These are phyloP conservation scores for Protomyces inouyei DNA, from an alignment of 1,139 yeast species.

Conservation along the genomic window DNA sequence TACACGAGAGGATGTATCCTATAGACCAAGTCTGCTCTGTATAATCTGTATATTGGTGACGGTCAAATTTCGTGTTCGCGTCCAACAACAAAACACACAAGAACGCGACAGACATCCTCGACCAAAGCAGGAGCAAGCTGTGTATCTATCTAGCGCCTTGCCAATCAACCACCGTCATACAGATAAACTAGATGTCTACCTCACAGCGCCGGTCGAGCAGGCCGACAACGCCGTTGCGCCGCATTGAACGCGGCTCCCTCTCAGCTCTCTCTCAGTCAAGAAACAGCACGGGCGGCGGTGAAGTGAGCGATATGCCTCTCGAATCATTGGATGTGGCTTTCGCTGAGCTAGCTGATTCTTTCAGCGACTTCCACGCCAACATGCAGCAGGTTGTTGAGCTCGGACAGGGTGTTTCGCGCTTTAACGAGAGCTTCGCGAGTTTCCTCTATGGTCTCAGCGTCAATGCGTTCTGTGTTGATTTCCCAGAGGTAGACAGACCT, in stretches of 20 bases:
- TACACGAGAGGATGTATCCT: no score
- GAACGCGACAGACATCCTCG: no score
- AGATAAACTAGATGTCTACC: neutral
- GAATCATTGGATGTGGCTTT: slow-evolving; percentile 36
- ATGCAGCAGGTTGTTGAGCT: slow-evolving; percentile 48
- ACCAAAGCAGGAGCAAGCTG: no score
- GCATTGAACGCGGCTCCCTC: slow-evolving; percentile 34
- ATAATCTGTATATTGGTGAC: no score
- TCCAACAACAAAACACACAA: no score
- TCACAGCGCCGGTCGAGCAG: slow-evolving; percentile 18
- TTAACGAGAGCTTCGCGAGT: slow-evolving; percentile 61
- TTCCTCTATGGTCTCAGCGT: slow-evolving; percentile 60
- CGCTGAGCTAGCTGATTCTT: slow-evolving; percentile 49
- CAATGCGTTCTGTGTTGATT: slow-evolving; percentile 68
- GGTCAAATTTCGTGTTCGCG: no score
- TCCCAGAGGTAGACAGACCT: slow-evolving; percentile 41
- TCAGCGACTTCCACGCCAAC: slow-evolving; percentile 53
- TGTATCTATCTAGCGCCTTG: no score
- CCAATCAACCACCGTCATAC: no score
- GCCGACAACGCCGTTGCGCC: slow-evolving; percentile 37
- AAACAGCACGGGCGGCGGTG: slow-evolving; percentile 30
- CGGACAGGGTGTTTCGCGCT: slow-evolving; percentile 50
- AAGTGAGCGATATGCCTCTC: slow-evolving; percentile 31
- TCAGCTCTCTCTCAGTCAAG: slow-evolving; percentile 33
- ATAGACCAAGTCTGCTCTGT: no score